Base-by-base conservation (phyloP, 306 rosid species). In the Alnus glutinosa region DNA sequence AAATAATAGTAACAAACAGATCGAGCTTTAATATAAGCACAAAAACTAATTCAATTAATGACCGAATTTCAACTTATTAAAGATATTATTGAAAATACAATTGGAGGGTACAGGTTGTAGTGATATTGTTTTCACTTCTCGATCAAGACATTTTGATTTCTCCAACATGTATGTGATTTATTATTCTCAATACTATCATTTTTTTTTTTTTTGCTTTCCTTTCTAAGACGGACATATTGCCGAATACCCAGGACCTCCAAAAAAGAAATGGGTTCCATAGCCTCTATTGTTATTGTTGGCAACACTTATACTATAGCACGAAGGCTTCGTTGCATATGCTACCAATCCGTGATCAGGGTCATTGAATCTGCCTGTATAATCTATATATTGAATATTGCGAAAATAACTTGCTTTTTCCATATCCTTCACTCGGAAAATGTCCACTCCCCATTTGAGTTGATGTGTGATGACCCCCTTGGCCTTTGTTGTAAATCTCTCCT, bases 381-480 rank as follows among this genome's bases (percentile, higher is more conserved):
- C 77, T 18, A 39, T 3, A 67, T 49, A 83, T n/a, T 70, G 47
- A 30, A 78, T 15, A 54, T 83, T 70, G 55, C 74, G 5, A 9
- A 83, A 4, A 79, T 16, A 78, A 34, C 80, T 69, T 37, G 83
- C 83, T 75, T 11, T 11, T 83, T 11, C 75, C 73, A 14, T 11
- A 69, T 1, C 80, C 80, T 70, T 83, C 83, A 9, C 4, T 7
- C 0, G 83, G 77, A 61, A 83, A 83, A 50, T 74, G 83, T 28
- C 83, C 70, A 19, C 86, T 83, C 42, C 86, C 86, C 86, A 83
- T 83, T 7, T 83, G 77, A 61, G 86, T 83, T 2, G 16, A 2
- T 2, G 86, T 70, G 62, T 83, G 86, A 51, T 2, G 80, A 14
- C 50, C 74, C 1, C 8, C 74, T 9, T 0, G 2, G 4, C 46